A percentile compares a stretch with the other conserved stretches of the same genome.
phyloP scores from a whole-genome alignment of 768 basidiomycete genomes.

The Peribolospora baueri region DNA sequence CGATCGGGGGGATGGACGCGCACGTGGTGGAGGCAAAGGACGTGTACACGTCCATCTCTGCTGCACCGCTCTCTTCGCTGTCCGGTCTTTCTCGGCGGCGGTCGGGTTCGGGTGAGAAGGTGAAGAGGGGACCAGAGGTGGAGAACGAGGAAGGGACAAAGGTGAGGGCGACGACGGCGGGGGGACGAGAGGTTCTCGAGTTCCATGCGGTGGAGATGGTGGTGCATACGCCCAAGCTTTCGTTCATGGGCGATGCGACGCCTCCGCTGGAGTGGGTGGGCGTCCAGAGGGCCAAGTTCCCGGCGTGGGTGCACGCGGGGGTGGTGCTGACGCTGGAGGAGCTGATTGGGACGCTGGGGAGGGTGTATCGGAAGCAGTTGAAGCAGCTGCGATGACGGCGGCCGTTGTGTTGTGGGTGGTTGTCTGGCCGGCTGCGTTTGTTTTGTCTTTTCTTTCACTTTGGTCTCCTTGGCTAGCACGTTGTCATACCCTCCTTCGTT shows the following conservation, averaged over 20 bases:
- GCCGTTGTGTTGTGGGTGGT: too few relatives aligned
- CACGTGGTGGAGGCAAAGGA: too few relatives aligned
- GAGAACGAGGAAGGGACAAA: constrained; percentile 62
- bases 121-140: constrained; percentile 64
- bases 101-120: constrained; percentile 11
- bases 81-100: too few relatives aligned
- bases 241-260: constrained; percentile 8
- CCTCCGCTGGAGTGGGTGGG: constrained; percentile 6
- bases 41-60: too few relatives aligned
- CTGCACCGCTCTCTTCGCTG: too few relatives aligned
- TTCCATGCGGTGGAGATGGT: constrained; percentile 7
- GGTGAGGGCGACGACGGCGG: not conserved
- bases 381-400: constrained; percentile 3
- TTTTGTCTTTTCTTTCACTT: too few relatives aligned
- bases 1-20: too few relatives aligned
- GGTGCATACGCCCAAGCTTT: constrained; percentile 5
- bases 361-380: constrained; percentile 52
- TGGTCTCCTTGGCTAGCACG: too few relatives aligned
- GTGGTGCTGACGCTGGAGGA: constrained; percentile 40
- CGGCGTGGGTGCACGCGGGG: constrained; percentile 2
- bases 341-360: constrained; percentile 55
- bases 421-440: too few relatives aligned
- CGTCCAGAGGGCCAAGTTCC: not conserved
- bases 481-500: too few relatives aligned
- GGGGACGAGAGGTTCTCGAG: not conserved